Evolutionary conservation across 2,329 filamentous ascomycete species (phyloP).

Genomic region (Penicillium decumbens): DNA sequence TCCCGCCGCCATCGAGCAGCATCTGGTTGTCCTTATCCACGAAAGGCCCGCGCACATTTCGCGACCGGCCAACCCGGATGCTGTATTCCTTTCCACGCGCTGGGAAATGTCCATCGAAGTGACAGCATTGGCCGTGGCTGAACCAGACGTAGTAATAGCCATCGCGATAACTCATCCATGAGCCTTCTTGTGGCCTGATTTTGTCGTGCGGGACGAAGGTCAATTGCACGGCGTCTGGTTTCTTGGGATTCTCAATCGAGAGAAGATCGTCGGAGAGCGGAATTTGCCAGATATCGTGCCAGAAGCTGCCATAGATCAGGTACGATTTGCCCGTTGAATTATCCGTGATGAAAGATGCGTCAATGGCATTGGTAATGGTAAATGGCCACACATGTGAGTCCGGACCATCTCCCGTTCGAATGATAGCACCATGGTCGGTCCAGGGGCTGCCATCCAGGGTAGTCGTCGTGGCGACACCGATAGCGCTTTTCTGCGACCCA

Average conservation of each 20-base stretch:
- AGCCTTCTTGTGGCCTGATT: constrained; percentile 31
- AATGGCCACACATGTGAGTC: constrained; percentile 29
- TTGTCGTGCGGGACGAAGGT: constrained; percentile 19
- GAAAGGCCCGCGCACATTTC: constrained; percentile 32
- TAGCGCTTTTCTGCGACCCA: constrained; percentile 33
- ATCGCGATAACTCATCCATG: constrained; percentile 33
- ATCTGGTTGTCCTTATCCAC: constrained; percentile 27
- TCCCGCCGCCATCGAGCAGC: constrained; percentile 33
- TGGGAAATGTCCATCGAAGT: constrained; percentile 27
- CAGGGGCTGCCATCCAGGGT: constrained; percentile 24
- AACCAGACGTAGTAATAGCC: constrained; percentile 41
- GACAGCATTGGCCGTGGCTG: constrained; percentile 38
- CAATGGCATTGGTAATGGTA: constrained; percentile 37
- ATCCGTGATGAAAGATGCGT: constrained; percentile 31
- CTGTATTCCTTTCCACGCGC: constrained; percentile 31
- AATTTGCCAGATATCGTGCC: constrained; percentile 35
- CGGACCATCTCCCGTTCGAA: constrained; percentile 28
- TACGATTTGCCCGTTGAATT: constrained; percentile 25
- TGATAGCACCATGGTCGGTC: constrained; percentile 35
- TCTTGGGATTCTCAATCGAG: constrained; percentile 21
- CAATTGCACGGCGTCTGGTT: constrained; percentile 28
- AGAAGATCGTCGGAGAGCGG: constrained; percentile 31
- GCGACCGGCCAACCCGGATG: constrained; percentile 37
- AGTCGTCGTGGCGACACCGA: constrained; percentile 34
- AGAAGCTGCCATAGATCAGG: constrained; percentile 36